These are phyloP conservation scores for Pseudoscleropodium purum DNA, from an alignment of 225 moss, liverwort and hornwort species.

Conservation along the genomic window DNA sequence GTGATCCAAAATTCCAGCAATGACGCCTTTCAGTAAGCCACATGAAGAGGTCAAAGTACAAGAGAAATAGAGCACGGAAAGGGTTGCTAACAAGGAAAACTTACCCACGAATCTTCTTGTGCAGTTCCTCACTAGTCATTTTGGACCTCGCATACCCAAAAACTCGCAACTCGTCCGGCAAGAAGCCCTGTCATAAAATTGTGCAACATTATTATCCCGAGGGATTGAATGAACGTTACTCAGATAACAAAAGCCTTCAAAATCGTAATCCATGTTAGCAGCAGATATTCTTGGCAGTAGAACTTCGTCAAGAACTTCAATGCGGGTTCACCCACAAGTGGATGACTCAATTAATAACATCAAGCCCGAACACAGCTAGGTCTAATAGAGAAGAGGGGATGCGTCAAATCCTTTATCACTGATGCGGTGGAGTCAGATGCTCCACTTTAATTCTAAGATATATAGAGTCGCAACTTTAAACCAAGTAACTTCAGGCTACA, in stretches of 20 bases:
- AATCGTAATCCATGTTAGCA: not conserved
- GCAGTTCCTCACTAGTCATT: constrained; percentile 54
- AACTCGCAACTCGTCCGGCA: constrained; percentile 61
- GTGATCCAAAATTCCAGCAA: not conserved
- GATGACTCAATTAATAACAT: not conserved
- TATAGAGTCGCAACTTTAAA: not conserved
- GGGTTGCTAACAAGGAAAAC: not conserved
- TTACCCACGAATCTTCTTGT: constrained; percentile 49
- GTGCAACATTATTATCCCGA: not conserved
- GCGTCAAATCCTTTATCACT: not conserved
- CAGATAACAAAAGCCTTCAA: not conserved
- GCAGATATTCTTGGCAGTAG: not conserved
- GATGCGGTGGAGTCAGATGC: not conserved
- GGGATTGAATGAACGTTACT: not conserved
- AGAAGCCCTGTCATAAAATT: constrained; percentile 50
- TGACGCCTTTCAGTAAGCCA: not conserved
- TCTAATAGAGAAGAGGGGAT: not conserved
- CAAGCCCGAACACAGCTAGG: not conserved
- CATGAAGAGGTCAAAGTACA: not conserved
- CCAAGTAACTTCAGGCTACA: not conserved
- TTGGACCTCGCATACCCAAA: constrained; percentile 78
- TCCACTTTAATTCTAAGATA: not conserved
- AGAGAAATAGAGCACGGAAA: not conserved
- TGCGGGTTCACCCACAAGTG: not conserved
- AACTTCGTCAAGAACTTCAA: not conserved